phyloP scores from a whole-genome alignment of 768 basidiomycete genomes.

The Leccinum variicolor region DNA sequence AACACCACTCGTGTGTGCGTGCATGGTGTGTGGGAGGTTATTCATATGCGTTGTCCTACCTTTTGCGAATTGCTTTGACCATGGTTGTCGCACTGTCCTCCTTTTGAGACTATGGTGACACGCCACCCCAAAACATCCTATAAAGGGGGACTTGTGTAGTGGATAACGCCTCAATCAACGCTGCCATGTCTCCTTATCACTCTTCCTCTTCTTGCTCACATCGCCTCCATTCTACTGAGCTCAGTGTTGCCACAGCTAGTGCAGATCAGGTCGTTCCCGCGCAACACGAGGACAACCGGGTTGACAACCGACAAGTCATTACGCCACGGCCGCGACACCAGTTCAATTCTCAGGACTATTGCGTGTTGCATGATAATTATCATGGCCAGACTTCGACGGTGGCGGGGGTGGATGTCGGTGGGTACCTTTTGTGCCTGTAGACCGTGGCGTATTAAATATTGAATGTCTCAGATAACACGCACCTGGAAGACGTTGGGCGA shows the following conservation, averaged over 20 bases:
- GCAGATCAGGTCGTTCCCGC: not conserved
- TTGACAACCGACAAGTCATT: not conserved
- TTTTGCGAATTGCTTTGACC: conserved; percentile 8
- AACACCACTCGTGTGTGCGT: not conserved
- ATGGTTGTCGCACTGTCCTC: conserved; percentile 4
- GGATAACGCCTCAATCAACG: not conserved
- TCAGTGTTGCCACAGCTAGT: not conserved
- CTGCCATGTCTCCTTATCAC: conserved; percentile 4
- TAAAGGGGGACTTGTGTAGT: conserved; percentile 4
- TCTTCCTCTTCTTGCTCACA: not conserved
- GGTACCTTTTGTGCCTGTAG: not conserved
- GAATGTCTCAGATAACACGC: conserved; percentile 2
- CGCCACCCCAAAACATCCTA: conserved; percentile 6
- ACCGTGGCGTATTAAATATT: not conserved
- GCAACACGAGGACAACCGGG: not conserved
- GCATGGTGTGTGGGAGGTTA: conserved; percentile 9
- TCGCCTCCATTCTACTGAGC: conserved; percentile 4
- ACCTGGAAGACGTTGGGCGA: not conserved
- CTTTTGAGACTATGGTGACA: conserved; percentile 2
- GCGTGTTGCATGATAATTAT: not conserved
- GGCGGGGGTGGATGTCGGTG: conserved; percentile 7
- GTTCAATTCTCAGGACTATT: not conserved
- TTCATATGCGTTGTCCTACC: conserved; percentile 7
- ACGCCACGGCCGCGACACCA: not conserved
- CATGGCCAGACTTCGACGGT: not conserved